Conservation (phyloP, 805 yeast species). For the Lachancea quebecensis region DNA sequence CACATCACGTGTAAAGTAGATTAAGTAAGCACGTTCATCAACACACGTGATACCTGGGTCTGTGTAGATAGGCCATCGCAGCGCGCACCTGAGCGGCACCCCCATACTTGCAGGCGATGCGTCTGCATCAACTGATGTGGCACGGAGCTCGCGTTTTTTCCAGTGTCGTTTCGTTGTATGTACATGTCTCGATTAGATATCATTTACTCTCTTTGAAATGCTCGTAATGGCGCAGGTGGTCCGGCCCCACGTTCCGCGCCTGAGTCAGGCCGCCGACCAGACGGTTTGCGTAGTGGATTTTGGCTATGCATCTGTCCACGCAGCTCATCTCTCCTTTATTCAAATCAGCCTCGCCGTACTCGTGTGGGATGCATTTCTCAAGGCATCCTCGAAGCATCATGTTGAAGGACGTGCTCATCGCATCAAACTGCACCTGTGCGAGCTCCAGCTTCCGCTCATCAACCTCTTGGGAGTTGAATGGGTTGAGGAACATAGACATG, state of each 20-base stretch:
- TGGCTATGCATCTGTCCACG: constrained; percentile 78
- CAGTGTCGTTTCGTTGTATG: background rate
- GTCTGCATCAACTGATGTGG: no score
- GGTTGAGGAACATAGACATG: constrained; percentile 59
- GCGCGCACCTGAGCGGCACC: no score
- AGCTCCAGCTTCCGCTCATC: constrained; percentile 53
- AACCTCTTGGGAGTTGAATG: constrained; percentile 43
- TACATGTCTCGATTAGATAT: background rate
- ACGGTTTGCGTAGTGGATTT: constrained; percentile 69
- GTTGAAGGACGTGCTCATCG: constrained; percentile 50
- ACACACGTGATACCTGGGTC: background rate
- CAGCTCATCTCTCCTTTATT: constrained; percentile 80
- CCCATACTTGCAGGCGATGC: no score
- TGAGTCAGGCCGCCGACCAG: constrained; percentile 50
- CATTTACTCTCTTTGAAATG: constrained; percentile 3
- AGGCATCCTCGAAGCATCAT: constrained; percentile 56
- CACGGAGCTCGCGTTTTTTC: no score
- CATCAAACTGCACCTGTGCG: constrained; percentile 64
- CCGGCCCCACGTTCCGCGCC: constrained; percentile 40
- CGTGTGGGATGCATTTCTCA: constrained; percentile 69
- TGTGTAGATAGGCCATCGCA: background rate
- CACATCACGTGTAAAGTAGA: no score
- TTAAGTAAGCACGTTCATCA: background rate
- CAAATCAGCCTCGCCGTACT: constrained; percentile 77
- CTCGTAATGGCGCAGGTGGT: constrained; percentile 34